Evolutionary conservation across 2,329 filamentous ascomycete genomes (phyloP), one percentile per base, ranked within the genome.

Genomic region (Decorospora gaudefroyi): DNA sequence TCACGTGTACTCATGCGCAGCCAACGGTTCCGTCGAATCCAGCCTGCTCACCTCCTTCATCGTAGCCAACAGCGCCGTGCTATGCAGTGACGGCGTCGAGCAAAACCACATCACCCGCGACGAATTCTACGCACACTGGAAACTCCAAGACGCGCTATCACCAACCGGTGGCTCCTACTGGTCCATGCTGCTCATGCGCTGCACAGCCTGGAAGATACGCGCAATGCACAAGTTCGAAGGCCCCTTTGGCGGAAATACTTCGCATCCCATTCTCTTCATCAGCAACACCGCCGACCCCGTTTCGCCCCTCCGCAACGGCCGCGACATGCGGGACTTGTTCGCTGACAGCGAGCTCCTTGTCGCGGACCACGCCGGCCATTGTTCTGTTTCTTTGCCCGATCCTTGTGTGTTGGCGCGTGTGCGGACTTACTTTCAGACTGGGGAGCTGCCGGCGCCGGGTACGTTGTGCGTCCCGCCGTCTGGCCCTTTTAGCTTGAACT

Each of bases 241-340:
- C 8, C 42, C 49, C 0, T 62, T 58, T 42, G 59, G 61, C 6
- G 66, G 54, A 47, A 68, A 74, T 17, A 81, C 76, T 4, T 69
- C 73, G 4, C 74, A 79, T 50, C 82, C 82, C 0, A 69, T 85
- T 21, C 71, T 85, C 5, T 79, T 82, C 57, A 67, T 83, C 9
- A 77, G 76, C 23, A 83, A 80, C 55, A 78, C 76, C 0, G 72
- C 78, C 10, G 82, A 85, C 43, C 82, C 83, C 0, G 78, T 85
- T 1, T 84, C 81, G 0, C 81, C 81, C 3, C 63, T 84, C 4
- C 53, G 58, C 29, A 74, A 74, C 28, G 78, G 75, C 1, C 57
- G 51, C 16, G 57, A 67, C 26, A 74, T 74, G 71, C 61, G 65
- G 4, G 53, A 37, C 12, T 53, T 62, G 1, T 79, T 79, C 49